These are phyloP conservation scores for Kalaharituber pfeilii DNA, from an alignment of 2,329 filamentous ascomycete species.

Conservation along the genomic window DNA sequence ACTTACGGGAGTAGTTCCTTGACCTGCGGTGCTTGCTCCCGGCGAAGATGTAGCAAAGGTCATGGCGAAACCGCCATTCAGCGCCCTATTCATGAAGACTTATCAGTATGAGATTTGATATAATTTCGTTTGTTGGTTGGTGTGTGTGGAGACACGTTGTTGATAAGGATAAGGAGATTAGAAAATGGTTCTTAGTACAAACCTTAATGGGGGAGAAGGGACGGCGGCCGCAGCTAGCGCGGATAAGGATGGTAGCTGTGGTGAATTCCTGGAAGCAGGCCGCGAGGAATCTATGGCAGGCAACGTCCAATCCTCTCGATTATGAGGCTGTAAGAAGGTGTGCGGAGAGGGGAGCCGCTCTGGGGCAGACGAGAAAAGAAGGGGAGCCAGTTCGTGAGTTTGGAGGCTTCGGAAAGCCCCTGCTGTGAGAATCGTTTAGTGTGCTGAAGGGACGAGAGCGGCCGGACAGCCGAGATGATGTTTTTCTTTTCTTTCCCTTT, in stretches of 20 bases:
- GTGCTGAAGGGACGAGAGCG: too few species aligned
- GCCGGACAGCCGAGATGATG: too few species aligned
- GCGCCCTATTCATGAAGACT: slow-evolving; percentile 12
- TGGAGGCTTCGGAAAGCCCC: neutral
- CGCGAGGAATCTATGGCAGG: slow-evolving; percentile 1
- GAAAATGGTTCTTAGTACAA: slow-evolving; percentile 2
- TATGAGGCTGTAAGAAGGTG: neutral
- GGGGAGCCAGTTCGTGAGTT: neutral
- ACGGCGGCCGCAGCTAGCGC: slow-evolving; percentile 1
- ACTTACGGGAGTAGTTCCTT: slow-evolving; percentile 42
- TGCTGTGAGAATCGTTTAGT: neutral
- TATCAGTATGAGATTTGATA: slow-evolving; percentile 13
- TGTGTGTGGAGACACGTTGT: slow-evolving; percentile 2
- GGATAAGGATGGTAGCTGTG: neutral
- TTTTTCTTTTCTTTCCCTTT: neutral
- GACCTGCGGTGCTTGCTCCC: slow-evolving; percentile 43
- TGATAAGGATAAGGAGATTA: slow-evolving; percentile 7
- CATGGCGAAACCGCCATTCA: slow-evolving; percentile 23
- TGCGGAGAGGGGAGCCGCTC: neutral
- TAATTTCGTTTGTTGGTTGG: neutral
- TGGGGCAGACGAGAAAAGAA: neutral
- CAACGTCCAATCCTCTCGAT: neutral
- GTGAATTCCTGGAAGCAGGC: neutral
- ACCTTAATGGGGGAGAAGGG: slow-evolving; percentile 1
- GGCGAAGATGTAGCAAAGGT: slow-evolving; percentile 41